Conservation (phyloP, 371 early-diverging fungal species). For the Fennellomyces sp. region DNA sequence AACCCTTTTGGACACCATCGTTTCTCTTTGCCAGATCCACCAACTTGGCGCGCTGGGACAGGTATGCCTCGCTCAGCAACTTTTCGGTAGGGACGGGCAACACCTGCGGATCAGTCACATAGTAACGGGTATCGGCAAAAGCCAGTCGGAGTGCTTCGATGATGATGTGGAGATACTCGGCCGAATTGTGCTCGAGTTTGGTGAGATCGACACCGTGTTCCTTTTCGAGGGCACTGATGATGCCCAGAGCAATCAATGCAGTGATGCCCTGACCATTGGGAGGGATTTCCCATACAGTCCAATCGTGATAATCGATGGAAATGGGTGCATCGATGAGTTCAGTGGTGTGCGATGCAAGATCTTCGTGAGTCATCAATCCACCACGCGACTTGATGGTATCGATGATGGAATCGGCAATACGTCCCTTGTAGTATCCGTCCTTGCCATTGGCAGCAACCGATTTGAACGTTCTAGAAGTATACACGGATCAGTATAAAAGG, state of each 20-base stretch:
- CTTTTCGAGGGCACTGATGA: slow-evolving; percentile 63
- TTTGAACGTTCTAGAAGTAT: slow-evolving; percentile 55
- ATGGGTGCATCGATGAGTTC: slow-evolving; percentile 63
- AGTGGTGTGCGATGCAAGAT: slow-evolving; percentile 67
- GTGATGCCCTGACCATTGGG: slow-evolving; percentile 83
- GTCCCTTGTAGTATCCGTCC: slow-evolving; percentile 82
- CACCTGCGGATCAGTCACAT: slow-evolving; percentile 73
- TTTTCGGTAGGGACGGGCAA: slow-evolving; percentile 48
- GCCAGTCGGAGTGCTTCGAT: slow-evolving; percentile 75
- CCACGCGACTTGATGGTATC: slow-evolving; percentile 62
- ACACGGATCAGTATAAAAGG: too few species aligned
- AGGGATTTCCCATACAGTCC: slow-evolving; percentile 75
- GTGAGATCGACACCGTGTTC: slow-evolving; percentile 38
- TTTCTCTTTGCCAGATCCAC: slow-evolving; percentile 56
- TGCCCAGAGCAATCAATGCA: slow-evolving; percentile 74
- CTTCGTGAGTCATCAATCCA: slow-evolving; percentile 76
- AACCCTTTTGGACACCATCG: slow-evolving; percentile 52
- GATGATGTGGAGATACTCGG: slow-evolving; percentile 68
- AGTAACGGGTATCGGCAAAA: slow-evolving; percentile 74
- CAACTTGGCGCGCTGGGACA: slow-evolving; percentile 57
- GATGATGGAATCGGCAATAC: slow-evolving; percentile 76
- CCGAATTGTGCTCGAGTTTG: slow-evolving; percentile 56
- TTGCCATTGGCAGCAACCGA: slow-evolving; percentile 67
- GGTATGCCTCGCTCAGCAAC: slow-evolving; percentile 61
- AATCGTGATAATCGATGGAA: slow-evolving; percentile 65